phyloP scores from a whole-genome alignment of 2,329 filamentous ascomycete species.

The Ceratocystis ficicola region DNA sequence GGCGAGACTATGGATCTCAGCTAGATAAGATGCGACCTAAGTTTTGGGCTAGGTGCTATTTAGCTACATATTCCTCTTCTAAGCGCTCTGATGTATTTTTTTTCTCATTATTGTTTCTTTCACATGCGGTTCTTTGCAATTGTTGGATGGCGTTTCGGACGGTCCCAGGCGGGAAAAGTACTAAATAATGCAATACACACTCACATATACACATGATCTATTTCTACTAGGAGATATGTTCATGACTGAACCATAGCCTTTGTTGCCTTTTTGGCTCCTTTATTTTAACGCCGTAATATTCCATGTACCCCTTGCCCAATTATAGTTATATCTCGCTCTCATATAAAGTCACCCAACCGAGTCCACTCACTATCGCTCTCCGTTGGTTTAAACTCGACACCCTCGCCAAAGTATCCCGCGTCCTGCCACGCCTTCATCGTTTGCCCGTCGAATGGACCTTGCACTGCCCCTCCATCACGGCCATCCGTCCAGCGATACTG shows the following conservation, averaged over 20 bases:
- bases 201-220: conserved; percentile 15
- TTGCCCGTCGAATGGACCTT: conserved; percentile 74
- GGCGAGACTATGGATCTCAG: conserved; percentile 41
- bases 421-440: conserved; percentile 88
- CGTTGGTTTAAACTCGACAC: conserved; percentile 62
- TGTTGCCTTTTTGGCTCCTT: neutral
- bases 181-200: conserved; percentile 22
- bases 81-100: conserved; percentile 10
- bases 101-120: conserved; percentile 17
- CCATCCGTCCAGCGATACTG: conserved; percentile 90
- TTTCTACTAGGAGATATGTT: conserved; percentile 3
- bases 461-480: conserved; percentile 57
- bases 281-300: neutral
- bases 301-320: neutral
- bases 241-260: neutral
- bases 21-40: conserved; percentile 25
- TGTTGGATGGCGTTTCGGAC: conserved; percentile 21
- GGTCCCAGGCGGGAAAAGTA: conserved; percentile 20
- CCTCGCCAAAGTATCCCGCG: conserved; percentile 84
- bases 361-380: conserved; percentile 46
- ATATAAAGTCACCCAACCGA: conserved; percentile 35
- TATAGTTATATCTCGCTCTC: conserved; percentile 3
- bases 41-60: too few species aligned
- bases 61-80: neutral
- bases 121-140: conserved; percentile 16